These are phyloP conservation scores for Hyphopichia burtonii DNA, from an alignment of 1,139 yeast species.

Conservation along the genomic window DNA sequence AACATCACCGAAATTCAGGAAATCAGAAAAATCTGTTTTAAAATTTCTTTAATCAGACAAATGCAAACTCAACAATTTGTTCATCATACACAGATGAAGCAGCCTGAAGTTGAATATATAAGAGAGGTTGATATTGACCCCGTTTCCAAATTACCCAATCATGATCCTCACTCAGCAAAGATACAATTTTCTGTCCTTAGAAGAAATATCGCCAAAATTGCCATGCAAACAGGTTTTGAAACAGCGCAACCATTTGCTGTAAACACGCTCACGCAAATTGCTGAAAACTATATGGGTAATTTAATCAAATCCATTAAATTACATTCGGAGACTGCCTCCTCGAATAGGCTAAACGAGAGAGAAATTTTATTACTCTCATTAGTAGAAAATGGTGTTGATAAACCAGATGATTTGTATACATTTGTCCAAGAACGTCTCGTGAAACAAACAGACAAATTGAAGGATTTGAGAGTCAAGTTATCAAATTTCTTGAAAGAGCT, in stretches of 20 bases:
- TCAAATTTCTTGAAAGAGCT: slow-evolving; percentile 77
- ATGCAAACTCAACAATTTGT: slow-evolving; percentile 84
- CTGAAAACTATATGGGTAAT: slow-evolving; percentile 76
- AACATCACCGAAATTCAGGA: slow-evolving; percentile 84
- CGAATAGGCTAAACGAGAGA: slow-evolving; percentile 39
- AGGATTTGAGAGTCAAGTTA: slow-evolving; percentile 65
- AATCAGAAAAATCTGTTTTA: slow-evolving; percentile 82
- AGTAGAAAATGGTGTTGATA: slow-evolving; percentile 80
- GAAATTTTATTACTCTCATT: slow-evolving; percentile 63
- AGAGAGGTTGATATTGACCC: slow-evolving; percentile 76
- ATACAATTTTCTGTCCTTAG: slow-evolving; percentile 67
- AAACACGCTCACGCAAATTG: slow-evolving; percentile 77
- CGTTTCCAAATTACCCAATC: slow-evolving; percentile 69
- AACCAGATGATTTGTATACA: slow-evolving; percentile 72
- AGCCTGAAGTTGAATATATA: slow-evolving; percentile 63
- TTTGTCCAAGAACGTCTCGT: slow-evolving; percentile 73
- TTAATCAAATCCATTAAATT: slow-evolving; percentile 68
- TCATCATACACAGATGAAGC: slow-evolving; percentile 71
- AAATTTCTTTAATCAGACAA: slow-evolving; percentile 82
- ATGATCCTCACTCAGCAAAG: slow-evolving; percentile 55
- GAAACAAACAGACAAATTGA: slow-evolving; percentile 67
- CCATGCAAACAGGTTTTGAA: slow-evolving; percentile 95
- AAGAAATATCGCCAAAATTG: slow-evolving; percentile 71
- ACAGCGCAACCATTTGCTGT: slow-evolving; percentile 76
- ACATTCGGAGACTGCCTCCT: slow-evolving; percentile 65